Evolutionary conservation across 306 rosid species (phyloP), one percentile per base, ranked within the genome.

Genomic region (Astragalus glycyphyllos): DNA sequence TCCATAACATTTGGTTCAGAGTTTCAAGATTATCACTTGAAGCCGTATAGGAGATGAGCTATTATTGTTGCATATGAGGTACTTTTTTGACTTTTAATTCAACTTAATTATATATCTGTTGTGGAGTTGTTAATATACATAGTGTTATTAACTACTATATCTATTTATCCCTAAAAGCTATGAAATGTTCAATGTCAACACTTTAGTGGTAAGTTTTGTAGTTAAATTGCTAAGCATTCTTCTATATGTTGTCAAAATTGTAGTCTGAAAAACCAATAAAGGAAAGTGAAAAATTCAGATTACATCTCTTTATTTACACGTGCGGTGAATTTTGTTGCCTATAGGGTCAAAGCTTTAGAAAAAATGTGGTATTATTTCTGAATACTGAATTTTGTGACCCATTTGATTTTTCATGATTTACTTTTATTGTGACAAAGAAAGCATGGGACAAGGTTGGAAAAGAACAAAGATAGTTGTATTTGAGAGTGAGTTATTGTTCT

Each of bases 1-100:
- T 88, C 97, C 5, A 83, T 90, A 76, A 73, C 90, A 5, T 93
- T 85, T 81, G 97, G 89, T 26, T 86, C 94, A 0, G 98, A 88
- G 87, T 90, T 90, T 31, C 84, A 84, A 73, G 81, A 71, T 57
- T 93, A 93, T 74, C 84, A 85, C 20, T 85, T 93, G 50, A 93
- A 86, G 81, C 98, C 97, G 4, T 90, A 88, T 49, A 79, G 78
- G 77, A 90, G 98, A 85, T 90, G 40, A 58, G 7, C 3, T 17
- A 23, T 14, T 62, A 11, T 41, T 62, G 38, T 45, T 17, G 17
- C 34, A 35, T 47, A 32, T 2, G 9, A 65, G 78, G 71, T 77
- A 31, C 45, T 49, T 53, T 49, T 53, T 29, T 41, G 66, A 11
- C 37, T 71, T 65, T 17, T 23, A 50, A 61, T 56, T 44, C 14